Conservation (phyloP, 73 alveolate species). For the Blepharisma stoltei region DNA sequence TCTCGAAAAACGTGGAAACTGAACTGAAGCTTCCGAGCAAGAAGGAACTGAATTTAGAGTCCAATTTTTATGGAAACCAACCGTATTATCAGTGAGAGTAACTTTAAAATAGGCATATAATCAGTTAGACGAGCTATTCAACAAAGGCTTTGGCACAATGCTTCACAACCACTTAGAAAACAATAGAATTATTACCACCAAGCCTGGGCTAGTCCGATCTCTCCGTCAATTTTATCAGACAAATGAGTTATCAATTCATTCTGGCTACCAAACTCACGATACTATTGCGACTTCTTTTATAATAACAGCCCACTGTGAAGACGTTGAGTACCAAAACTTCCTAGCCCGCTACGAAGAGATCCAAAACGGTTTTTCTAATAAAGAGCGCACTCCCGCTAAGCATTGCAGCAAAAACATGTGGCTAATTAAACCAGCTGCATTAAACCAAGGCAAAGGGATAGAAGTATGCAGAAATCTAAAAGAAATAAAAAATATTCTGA, state of each 20-base stretch:
- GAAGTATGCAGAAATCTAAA: constrained; percentile 77
- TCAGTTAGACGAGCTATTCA: not conserved
- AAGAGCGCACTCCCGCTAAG: constrained; percentile 63
- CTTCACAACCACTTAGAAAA: constrained; percentile 55
- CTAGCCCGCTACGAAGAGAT: constrained; percentile 47
- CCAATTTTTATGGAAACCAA: constrained; percentile 59
- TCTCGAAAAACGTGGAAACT: constrained; percentile 48
- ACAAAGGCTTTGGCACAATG: constrained; percentile 10
- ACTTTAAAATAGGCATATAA: constrained; percentile 3
- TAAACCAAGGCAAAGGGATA: constrained; percentile 90
- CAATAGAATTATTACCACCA: constrained; percentile 46
- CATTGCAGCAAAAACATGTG: constrained; percentile 86
- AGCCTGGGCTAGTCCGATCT: constrained; percentile 60
- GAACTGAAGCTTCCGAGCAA: constrained; percentile 53
- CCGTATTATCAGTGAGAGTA: constrained; percentile 44
- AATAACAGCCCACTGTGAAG: constrained; percentile 46
- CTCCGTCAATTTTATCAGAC: constrained; percentile 45
- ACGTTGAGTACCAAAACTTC: constrained; percentile 39
- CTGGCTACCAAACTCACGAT: constrained; percentile 56
- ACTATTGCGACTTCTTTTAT: constrained; percentile 66
- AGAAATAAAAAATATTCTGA: constrained; percentile 65
- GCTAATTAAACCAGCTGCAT: constrained; percentile 88
- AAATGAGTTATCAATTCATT: constrained; percentile 41
- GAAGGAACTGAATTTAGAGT: constrained; percentile 36
- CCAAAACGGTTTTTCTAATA: constrained; percentile 49